These are phyloP conservation scores for Phytophthora tentaculata DNA, from an alignment of 352 stramenopile genomes.

Conservation along the genomic window DNA sequence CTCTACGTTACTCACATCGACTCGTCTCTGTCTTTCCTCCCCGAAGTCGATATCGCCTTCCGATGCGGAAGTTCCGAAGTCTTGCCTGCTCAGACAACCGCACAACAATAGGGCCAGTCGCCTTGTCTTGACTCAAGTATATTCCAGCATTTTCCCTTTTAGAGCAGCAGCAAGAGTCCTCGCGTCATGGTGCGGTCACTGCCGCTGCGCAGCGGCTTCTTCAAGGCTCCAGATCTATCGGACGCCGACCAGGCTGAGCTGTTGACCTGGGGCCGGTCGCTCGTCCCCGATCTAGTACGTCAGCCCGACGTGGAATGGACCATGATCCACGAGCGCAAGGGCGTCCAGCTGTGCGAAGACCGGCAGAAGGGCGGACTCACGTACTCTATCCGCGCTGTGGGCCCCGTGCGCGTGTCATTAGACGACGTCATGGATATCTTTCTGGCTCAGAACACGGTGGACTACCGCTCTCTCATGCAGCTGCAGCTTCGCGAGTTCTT, in stretches of 20 bases:
- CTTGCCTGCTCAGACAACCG: conserved; percentile 10
- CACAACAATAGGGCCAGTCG: conserved; percentile 39
- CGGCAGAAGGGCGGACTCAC: conserved; percentile 82
- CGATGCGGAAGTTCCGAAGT: too few species aligned
- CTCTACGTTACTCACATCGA: conserved; percentile 1
- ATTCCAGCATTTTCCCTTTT: conserved; percentile 18
- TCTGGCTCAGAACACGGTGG: conserved; percentile 53
- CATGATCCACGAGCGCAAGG: conserved; percentile 74
- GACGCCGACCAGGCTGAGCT: conserved; percentile 72
- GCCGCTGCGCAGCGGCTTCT: conserved; percentile 81
- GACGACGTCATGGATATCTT: conserved; percentile 88
- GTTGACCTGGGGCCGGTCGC: conserved; percentile 72
- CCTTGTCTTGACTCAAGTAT: conserved; percentile 21
- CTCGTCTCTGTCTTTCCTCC: conserved; percentile 18
- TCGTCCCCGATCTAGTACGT: conserved; percentile 69
- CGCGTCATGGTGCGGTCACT: conserved; percentile 77
- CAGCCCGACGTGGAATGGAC: conserved; percentile 81
- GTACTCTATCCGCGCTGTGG: conserved; percentile 75
- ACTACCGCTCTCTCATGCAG: conserved; percentile 79
- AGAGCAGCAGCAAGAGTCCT: background rate
- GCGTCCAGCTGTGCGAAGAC: conserved; percentile 75
- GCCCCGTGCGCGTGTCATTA: conserved; percentile 60
- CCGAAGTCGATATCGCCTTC: conserved; percentile 24
- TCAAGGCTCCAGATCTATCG: conserved; percentile 66
- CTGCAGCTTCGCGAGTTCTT: conserved; percentile 79